Evolutionary conservation across 2,329 filamentous ascomycete genomes (phyloP).

Genomic region (Beauveria pseudobassiana): DNA sequence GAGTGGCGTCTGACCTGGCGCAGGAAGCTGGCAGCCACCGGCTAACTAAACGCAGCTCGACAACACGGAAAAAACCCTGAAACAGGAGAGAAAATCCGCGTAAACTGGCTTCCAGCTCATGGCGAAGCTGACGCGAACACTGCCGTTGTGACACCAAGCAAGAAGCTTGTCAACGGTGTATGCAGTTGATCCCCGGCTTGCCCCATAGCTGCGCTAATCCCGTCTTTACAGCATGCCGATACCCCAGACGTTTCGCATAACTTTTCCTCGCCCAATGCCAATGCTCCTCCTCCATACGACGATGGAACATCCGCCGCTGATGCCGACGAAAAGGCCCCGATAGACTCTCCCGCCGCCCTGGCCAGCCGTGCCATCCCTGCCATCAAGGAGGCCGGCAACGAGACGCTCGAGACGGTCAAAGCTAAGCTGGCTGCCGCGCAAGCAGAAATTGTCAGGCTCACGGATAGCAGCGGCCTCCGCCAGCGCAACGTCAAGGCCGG

Average conservation of each 20-base stretch:
- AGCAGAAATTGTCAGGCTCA: constrained; percentile 61
- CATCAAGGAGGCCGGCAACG: constrained; percentile 36
- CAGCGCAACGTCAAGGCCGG: constrained; percentile 63
- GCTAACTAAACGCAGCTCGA: constrained; percentile 55
- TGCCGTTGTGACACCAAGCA: constrained; percentile 32
- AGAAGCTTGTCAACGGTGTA: constrained; percentile 34
- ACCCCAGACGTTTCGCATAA: constrained; percentile 38
- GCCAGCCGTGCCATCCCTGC: constrained; percentile 35
- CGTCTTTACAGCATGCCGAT: constrained; percentile 24
- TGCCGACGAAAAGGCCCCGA: constrained; percentile 17
- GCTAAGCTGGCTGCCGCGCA: constrained; percentile 69
- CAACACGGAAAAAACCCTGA: constrained; percentile 66
- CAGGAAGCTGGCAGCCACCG: not conserved
- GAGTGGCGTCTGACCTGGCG: constrained; percentile 27
- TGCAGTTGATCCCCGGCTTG: constrained; percentile 15
- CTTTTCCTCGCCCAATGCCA: constrained; percentile 37
- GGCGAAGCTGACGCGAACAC: constrained; percentile 26
- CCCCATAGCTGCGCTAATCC: constrained; percentile 7
- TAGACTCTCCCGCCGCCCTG: constrained; percentile 17
- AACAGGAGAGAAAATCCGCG: constrained; percentile 92
- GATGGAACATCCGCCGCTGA: constrained; percentile 24
- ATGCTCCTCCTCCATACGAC: constrained; percentile 27
- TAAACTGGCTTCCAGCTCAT: constrained; percentile 68
- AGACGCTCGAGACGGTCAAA: constrained; percentile 54
- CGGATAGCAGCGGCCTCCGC: constrained; percentile 64